Evolutionary conservation across 2,329 filamentous ascomycete species (phyloP).

Genomic region (Talaromyces amestolkiae): DNA sequence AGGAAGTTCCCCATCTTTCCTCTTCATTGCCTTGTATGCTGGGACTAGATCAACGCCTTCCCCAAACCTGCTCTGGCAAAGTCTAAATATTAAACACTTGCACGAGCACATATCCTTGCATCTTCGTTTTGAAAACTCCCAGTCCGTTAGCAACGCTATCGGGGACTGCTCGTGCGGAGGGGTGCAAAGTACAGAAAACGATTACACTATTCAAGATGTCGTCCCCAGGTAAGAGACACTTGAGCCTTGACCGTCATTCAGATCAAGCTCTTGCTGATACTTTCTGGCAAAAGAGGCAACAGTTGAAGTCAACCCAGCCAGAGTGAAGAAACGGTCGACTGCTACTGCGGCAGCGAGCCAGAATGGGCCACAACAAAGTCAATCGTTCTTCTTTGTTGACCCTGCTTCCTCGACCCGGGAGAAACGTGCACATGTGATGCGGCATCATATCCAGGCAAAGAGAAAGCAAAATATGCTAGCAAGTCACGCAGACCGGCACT

Average conservation of each 20-base stretch:
- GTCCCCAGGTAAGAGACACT: slow-evolving; percentile 4
- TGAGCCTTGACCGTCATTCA: not conserved
- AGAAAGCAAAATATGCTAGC: slow-evolving; percentile 33
- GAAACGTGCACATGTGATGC: slow-evolving; percentile 46
- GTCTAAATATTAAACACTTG: not conserved
- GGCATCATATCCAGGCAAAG: slow-evolving; percentile 45
- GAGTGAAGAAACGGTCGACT: slow-evolving; percentile 30
- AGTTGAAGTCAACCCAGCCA: slow-evolving; percentile 21
- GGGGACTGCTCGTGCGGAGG: not conserved
- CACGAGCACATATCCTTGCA: not conserved
- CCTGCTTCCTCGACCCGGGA: slow-evolving; percentile 41
- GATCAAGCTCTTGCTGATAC: slow-evolving; percentile 2
- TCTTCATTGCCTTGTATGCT: not conserved
- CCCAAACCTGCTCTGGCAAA: not conserved
- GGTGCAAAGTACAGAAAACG: not conserved
- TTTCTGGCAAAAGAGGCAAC: not conserved
- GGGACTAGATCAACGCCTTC: not conserved
- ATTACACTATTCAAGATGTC: not conserved
- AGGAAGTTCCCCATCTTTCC: not conserved
- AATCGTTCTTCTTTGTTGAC: slow-evolving; percentile 43
- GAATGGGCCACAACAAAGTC: slow-evolving; percentile 25
- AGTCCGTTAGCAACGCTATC: not conserved
- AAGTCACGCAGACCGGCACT: slow-evolving; percentile 21
- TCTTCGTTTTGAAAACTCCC: not conserved
- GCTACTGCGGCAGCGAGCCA: slow-evolving; percentile 13